Evolutionary conservation across 1,284 basidiomycete species (phyloP).

Genomic region (Boletellus deceptivus): DNA sequence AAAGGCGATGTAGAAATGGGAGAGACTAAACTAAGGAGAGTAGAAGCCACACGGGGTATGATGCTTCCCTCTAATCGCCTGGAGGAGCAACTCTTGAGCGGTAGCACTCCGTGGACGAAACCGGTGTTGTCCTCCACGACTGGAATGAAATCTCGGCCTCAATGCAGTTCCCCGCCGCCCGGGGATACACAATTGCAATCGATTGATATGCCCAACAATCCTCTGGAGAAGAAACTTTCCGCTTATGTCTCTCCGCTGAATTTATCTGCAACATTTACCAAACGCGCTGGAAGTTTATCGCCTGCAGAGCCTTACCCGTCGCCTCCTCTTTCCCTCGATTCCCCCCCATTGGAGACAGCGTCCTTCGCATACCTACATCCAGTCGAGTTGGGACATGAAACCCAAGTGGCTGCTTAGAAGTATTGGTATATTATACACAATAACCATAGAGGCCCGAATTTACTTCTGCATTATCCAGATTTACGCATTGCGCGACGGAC

Average conservation of each 20-base stretch:
- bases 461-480: too few species aligned
- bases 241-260: conserved; percentile 30
- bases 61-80: conserved; percentile 68
- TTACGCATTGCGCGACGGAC: too few species aligned
- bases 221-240: conserved; percentile 32
- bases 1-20: conserved; percentile 92
- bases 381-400: conserved; percentile 12
- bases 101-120: conserved; percentile 27
- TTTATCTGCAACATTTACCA: conserved; percentile 21
- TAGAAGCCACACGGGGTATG: conserved; percentile 78
- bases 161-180: conserved; percentile 5
- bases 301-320: conserved; percentile 68
- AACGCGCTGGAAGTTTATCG: conserved; percentile 30
- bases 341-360: conserved; percentile 44
- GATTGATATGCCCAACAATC: conserved; percentile 16
- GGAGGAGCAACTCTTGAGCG: conserved; percentile 49
- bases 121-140: conserved; percentile 23
- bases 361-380: conserved; percentile 14
- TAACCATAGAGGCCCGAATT: too few species aligned
- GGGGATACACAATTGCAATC: conserved; percentile 4
- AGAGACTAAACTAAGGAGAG: conserved; percentile 81
- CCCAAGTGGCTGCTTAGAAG: conserved; percentile 23
- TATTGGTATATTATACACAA: conserved; percentile 4
- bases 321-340: conserved; percentile 71
- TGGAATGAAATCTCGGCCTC: conserved; percentile 24